Evolutionary conservation across 352 stramenopile genomes (phyloP), one percentile per base, ranked within the genome.

Genomic region (Globisporangium carolinianum): DNA sequence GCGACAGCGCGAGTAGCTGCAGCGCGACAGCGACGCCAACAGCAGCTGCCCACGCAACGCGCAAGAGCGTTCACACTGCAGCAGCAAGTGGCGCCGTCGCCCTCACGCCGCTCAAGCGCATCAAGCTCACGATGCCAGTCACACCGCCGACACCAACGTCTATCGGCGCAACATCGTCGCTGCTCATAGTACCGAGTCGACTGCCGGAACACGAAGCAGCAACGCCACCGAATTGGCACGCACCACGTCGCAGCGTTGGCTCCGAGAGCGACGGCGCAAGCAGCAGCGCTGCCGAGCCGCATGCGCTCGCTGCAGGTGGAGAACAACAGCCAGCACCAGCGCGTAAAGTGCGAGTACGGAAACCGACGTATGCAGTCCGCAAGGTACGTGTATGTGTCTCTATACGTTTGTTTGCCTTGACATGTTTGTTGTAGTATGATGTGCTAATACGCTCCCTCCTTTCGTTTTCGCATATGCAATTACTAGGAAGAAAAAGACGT

Each of bases 401-500:
- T 57, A 12, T 46, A n/a, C 35, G 46, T 39, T 37, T 24, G n/a
- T 41, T 11, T 42, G 38, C 6, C 38, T 1, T 3, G 5, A 42
- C 4, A 45, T 32, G 24, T 32, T 32, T 32, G 24, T 32, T 32
- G 3, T 32, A 0, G 3, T 32, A 3, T 32, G 3, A 3, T 32
- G 24, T 32, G 1, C 24, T 32, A 32, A 32, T 32, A 3, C 24
- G 24, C 24, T 32, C 1, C 3, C 3, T 32, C 24, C 24, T 32
- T 32, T 32, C 24, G 2, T 32, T 32, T 32, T 32, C 24, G 24
- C 24, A 32, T 32, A 32, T 32, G 24, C 24, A 32, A 32, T 32
- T 24, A 11, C 6, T 38, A 70, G 67, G 73, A 82, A 62, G 76
- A 77, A 63, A 79, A 79, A 57, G 70, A 71, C 9, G 53, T 75